Evolutionary conservation across 371 early-diverging fungal species (phyloP).

Genomic region (Lichtheimia hyalospora): DNA sequence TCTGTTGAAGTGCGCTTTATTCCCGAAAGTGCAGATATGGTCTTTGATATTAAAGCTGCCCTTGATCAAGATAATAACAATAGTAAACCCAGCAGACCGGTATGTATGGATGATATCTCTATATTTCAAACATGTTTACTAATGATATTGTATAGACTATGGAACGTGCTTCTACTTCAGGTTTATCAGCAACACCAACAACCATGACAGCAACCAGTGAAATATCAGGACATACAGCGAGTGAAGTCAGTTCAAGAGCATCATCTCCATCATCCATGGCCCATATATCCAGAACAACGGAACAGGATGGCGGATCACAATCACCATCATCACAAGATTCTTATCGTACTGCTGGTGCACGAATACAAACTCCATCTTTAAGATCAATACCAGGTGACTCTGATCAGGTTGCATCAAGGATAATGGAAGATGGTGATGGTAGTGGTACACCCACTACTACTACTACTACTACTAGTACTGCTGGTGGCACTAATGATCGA

Average conservation of each 20-base stretch:
- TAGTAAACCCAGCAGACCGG: constrained; percentile 6
- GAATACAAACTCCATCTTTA: constrained; percentile 5
- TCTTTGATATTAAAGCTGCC: constrained; percentile 51
- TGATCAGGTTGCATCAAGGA: too few relatives aligned
- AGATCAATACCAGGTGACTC: too few relatives aligned
- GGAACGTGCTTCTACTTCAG: neutral
- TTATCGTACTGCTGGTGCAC: constrained; percentile 4
- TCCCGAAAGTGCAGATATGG: constrained; percentile 79
- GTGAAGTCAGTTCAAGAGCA: constrained; percentile 55
- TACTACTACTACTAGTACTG: neutral
- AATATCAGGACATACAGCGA: constrained; percentile 44
- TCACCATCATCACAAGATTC: constrained; percentile 10
- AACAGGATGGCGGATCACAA: constrained; percentile 5
- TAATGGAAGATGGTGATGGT: too few relatives aligned
- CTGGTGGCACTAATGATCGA: constrained; percentile 1
- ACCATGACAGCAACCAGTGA: constrained; percentile 45
- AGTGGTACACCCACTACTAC: too few relatives aligned
- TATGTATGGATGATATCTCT: too few relatives aligned
- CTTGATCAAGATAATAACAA: constrained; percentile 11
- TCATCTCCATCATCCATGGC: constrained; percentile 39
- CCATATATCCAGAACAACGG: constrained; percentile 7
- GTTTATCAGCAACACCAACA: constrained; percentile 14
- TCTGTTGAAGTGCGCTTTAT: constrained; percentile 80
- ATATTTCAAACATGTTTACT: constrained; percentile 5
- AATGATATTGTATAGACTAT: neutral